These are phyloP conservation scores for Kwoniella pini DNA, from an alignment of 768 basidiomycete genomes.

Conservation along the genomic window DNA sequence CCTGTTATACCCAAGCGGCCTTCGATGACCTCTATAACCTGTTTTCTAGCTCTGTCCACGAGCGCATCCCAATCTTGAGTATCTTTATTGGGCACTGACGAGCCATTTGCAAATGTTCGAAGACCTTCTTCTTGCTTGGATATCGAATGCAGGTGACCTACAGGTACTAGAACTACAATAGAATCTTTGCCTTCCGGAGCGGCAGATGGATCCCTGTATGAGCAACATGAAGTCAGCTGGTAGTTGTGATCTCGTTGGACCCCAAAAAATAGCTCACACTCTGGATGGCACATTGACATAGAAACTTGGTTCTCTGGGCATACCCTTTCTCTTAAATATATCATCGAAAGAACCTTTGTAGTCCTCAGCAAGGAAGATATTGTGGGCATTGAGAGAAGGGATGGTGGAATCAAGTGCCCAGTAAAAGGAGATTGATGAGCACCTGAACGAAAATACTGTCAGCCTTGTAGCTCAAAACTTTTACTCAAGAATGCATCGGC, in stretches of 20 bases:
- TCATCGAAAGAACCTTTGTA: conserved; percentile 58
- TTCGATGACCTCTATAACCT: conserved; percentile 52
- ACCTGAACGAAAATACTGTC: no score
- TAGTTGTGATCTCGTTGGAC: no score
- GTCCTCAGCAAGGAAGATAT: conserved; percentile 57
- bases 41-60: conserved; percentile 50
- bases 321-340: conserved; percentile 56
- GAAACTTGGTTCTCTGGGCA: conserved; percentile 57
- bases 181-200: conserved; percentile 57
- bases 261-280: conserved; percentile 29
- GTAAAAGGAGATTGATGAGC: conserved; percentile 58
- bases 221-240: no score
- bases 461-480: no score
- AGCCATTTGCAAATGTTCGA: conserved; percentile 22
- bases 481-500: no score
- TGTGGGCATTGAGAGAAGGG: conserved; percentile 55
- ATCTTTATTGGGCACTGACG: conserved; percentile 24
- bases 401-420: conserved; percentile 56
- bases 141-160: conserved; percentile 51
- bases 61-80: conserved; percentile 51
- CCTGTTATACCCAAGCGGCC: conserved; percentile 45
- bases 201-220: conserved; percentile 54
- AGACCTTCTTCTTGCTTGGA: conserved; percentile 12
- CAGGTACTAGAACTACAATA: conserved; percentile 56
- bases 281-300: conserved; percentile 58